Conservation (phyloP, 163 green algal species). For the Coccomyxa subellipsoidea region DNA sequence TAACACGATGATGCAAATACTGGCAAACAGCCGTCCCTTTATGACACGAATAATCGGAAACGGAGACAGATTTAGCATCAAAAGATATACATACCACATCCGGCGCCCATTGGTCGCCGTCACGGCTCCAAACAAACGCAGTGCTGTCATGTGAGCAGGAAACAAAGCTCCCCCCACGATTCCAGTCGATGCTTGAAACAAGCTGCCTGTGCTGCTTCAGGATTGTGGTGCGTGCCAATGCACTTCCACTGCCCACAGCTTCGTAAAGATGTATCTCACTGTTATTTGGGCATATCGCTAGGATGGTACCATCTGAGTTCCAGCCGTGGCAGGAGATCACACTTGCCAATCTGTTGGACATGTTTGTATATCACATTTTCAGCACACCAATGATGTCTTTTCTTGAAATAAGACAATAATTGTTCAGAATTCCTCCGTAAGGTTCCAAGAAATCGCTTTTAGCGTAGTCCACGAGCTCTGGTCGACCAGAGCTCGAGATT, state of each 20-base stretch:
- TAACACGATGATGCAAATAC: neutral
- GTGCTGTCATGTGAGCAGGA: constrained; percentile 69
- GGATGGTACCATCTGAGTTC: constrained; percentile 5
- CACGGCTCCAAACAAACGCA: constrained; percentile 42
- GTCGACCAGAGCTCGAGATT: neutral
- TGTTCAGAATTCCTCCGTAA: neutral
- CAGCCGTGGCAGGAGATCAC: constrained; percentile 17
- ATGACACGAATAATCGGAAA: neutral
- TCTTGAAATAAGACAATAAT: neutral
- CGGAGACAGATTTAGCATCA: no score
- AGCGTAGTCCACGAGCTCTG: neutral
- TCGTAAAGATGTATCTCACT: constrained; percentile 21
- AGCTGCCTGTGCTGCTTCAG: constrained; percentile 53
- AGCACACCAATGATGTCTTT: neutral
- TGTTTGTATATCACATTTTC: neutral
- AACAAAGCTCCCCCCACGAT: constrained; percentile 38
- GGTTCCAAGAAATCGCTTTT: no score
- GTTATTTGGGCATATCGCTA: constrained; percentile 25
- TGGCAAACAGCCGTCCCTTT: neutral
- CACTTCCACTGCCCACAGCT: neutral
- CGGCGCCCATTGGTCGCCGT: constrained; percentile 14
- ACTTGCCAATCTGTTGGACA: neutral
- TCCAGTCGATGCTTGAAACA: constrained; percentile 57
- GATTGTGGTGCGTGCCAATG: neutral
- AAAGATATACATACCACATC: constrained; percentile 10